Base-by-base conservation (phyloP, 1,284 basidiomycete genomes). In the Fomitiporia mediterranea region DNA sequence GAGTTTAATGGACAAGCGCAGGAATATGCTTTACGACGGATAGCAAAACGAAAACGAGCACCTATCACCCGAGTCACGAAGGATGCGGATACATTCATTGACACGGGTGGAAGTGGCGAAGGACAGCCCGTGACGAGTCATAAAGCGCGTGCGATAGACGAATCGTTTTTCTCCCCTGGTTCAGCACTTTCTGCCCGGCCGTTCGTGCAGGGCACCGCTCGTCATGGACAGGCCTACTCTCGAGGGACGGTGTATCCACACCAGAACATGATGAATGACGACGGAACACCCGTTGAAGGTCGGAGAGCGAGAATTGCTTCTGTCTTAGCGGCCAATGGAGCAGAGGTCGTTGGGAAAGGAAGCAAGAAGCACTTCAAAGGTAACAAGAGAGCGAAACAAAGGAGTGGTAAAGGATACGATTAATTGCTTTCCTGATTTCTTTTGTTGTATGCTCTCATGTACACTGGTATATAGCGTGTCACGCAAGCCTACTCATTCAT, bases 301-400 rank as follows among this genome's bases (percentile, higher is more conserved):
- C 72, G 76, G 52, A 72, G 75, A 60, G 79, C 74, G 11, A 72
- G 74, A 57, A 68, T 79, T 13, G 73, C 75, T 8, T 67, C 75
- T 1, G 69, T 82, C n/a, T 62, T 81, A 53, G 75, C 73, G 42
- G 77, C 70, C 54, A 69, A 72, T 42, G 74, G 72, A 17, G 75
- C 68, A 21, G 74, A 75, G 39, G 61, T 67, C 21, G 38, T 51
- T 21, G 39, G 54, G 23, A 65, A 66, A 30, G 67, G 70, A 7
- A 81, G 82, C 19, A 98, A 97, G 77, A 95, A 94, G 69, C 87
- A 90, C 65, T 91, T 92, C 76, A 98, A 95, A 74, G 89, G 86
- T 66, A 73, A 80, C 73, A 85, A 91, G 78, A 75, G 86, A 55
- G 81, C 81, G 55, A 98, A 98, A 73, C 87, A 93, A 71, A 75